Conservation (phyloP, 176 grass and related monocot species). For the Carex pumila region DNA sequence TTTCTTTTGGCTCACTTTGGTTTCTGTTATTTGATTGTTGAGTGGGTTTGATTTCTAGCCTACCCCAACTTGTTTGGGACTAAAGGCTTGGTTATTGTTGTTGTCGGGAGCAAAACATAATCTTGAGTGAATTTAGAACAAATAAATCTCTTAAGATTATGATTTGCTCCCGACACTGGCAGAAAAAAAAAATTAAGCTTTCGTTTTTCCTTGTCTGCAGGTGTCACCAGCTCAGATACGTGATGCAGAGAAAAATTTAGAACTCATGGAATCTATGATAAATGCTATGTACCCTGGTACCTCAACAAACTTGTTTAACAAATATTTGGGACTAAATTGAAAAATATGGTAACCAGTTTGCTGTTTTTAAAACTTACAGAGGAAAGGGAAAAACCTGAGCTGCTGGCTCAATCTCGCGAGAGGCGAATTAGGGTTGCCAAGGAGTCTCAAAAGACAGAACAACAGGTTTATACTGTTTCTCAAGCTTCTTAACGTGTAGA, state of each 20-base stretch:
- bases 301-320: not conserved
- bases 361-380: conserved; percentile 35
- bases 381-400: conserved; percentile 67
- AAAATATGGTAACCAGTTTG: not conserved
- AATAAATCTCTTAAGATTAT: conserved; percentile 5
- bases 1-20: not conserved
- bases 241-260: conserved; percentile 85
- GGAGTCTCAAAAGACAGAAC: conserved; percentile 82
- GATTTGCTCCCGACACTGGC: not conserved
- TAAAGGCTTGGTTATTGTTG: too few species aligned
- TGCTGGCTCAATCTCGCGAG: conserved; percentile 73
- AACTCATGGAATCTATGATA: conserved; percentile 83
- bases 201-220: conserved; percentile 28
- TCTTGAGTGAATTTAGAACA: not conserved
- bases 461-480: conserved; percentile 47
- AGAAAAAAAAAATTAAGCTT: not conserved
- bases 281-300: conserved; percentile 81
- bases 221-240: conserved; percentile 92
- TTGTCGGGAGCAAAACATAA: too few species aligned
- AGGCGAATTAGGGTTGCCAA: conserved; percentile 62
- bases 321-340: not conserved
- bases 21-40: not conserved
- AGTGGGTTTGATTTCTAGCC: not conserved
- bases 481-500: not conserved
- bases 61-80: too few species aligned